These are phyloP conservation scores for Phtheirospermum japonicum DNA, from an alignment of 257 asterid species.

Conservation along the genomic window DNA sequence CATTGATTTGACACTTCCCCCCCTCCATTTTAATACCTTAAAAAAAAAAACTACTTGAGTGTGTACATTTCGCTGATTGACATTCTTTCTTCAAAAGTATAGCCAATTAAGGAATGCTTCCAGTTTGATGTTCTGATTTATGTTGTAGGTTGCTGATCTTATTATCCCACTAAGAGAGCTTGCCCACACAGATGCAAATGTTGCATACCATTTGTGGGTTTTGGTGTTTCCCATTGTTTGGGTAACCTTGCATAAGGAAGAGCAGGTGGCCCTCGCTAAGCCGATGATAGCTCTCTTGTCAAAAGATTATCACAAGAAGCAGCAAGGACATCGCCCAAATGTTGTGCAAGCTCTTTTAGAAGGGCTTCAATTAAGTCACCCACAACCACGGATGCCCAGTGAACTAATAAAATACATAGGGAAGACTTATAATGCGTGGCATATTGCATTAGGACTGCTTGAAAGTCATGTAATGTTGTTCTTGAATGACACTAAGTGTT, in stretches of 20 bases:
- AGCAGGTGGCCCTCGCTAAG: conserved; percentile 93
- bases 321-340: conserved; percentile 89
- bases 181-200: conserved; percentile 92
- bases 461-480: conserved; percentile 98
- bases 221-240: conserved; percentile 98
- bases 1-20: neutral
- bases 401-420: conserved; percentile 95
- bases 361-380: conserved; percentile 98
- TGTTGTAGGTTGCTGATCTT: conserved; percentile 80
- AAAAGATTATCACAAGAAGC: conserved; percentile 97
- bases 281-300: conserved; percentile 93
- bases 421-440: conserved; percentile 98
- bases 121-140: neutral
- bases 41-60: neutral
- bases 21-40: conserved; percentile 1
- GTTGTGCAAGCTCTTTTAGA: conserved; percentile 98
- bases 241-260: conserved; percentile 97
- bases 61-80: conserved; percentile 5
- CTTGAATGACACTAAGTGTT: conserved; percentile 87
- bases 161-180: conserved; percentile 91
- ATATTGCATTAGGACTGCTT: conserved; percentile 80
- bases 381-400: conserved; percentile 99
- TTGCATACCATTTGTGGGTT: conserved; percentile 96
- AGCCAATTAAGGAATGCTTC: conserved; percentile 21
- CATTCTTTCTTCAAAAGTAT: conserved; percentile 18